These are phyloP conservation scores for Hirsutella minnesotensis DNA, from an alignment of 2,329 filamentous ascomycete species.

Conservation along the genomic window DNA sequence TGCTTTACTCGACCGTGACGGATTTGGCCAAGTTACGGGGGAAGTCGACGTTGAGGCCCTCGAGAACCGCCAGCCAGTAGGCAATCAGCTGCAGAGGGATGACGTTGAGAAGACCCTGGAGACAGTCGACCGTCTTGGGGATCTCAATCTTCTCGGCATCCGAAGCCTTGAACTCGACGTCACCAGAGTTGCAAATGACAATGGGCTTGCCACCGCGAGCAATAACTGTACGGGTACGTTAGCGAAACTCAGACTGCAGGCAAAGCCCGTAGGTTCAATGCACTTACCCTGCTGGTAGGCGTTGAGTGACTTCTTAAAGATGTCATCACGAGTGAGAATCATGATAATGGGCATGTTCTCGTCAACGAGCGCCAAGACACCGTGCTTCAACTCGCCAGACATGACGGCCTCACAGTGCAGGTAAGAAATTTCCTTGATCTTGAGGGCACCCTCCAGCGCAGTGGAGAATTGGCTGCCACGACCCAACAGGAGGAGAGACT, in stretches of 20 bases:
- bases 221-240: slow-evolving; percentile 50
- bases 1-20: slow-evolving; percentile 84
- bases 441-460: slow-evolving; percentile 90
- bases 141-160: slow-evolving; percentile 97
- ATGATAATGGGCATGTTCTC: slow-evolving; percentile 99
- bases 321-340: slow-evolving; percentile 91
- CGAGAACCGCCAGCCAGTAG: slow-evolving; percentile 95
- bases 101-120: slow-evolving; percentile 96
- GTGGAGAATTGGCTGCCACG: slow-evolving; percentile 96
- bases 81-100: slow-evolving; percentile 95
- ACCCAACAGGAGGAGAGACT: slow-evolving; percentile 84
- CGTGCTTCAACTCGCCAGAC: slow-evolving; percentile 98
- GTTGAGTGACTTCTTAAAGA: slow-evolving; percentile 98
- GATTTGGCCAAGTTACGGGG: slow-evolving; percentile 98
- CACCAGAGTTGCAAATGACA: slow-evolving; percentile 89
- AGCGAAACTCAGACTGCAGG: slow-evolving; percentile 8
- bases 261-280: not conserved
- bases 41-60: slow-evolving; percentile 96
- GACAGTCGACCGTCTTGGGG: slow-evolving; percentile 84
- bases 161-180: slow-evolving; percentile 77
- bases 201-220: slow-evolving; percentile 92
- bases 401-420: slow-evolving; percentile 99
- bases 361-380: slow-evolving; percentile 91
- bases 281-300: slow-evolving; percentile 86
- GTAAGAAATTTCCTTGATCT: slow-evolving; percentile 99